Evolutionary conservation across 371 early-diverging fungal genomes (phyloP).

Genomic region (Entomophthora muscae): DNA sequence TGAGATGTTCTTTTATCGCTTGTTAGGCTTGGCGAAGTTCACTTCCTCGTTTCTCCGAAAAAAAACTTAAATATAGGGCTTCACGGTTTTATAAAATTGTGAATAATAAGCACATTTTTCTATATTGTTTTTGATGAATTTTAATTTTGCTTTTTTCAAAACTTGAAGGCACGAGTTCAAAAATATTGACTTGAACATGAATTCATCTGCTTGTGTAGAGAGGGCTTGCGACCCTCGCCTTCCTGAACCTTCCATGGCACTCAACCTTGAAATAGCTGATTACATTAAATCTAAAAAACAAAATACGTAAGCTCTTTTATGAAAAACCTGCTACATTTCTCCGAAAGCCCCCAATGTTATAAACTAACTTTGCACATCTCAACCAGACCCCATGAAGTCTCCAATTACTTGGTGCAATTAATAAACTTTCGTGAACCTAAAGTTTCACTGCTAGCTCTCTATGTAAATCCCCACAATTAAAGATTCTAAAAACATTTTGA

Average conservation of each 20-base stretch:
- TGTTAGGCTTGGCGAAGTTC: too few species aligned
- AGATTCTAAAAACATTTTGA: not conserved
- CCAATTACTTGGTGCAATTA: conserved; percentile 51
- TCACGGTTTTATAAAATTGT: too few species aligned
- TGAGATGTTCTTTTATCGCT: not conserved
- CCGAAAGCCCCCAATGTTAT: too few species aligned
- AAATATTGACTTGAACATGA: too few species aligned
- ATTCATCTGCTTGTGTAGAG: conserved; percentile 19
- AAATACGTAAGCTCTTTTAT: conserved; percentile 34
- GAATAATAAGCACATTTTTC: too few species aligned
- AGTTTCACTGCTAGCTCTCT: conserved; percentile 53
- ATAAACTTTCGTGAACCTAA: conserved; percentile 50
- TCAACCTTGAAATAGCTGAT: conserved; percentile 87
- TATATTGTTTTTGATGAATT: too few species aligned
- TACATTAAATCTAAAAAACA: conserved; percentile 75
- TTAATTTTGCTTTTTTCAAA: too few species aligned
- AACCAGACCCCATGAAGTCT: conserved; percentile 68
- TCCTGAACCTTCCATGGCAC: conserved; percentile 55
- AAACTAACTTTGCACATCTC: too few species aligned
- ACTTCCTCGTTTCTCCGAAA: too few species aligned
- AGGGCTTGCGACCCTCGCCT: conserved; percentile 59
- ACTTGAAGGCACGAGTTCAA: too few species aligned
- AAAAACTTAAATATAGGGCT: too few species aligned
- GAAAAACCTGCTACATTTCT: not conserved
- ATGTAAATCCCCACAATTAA: too few species aligned